Evolutionary conservation across 176 grass and related monocot species (phyloP).

Genomic region (Juncus effusus): DNA sequence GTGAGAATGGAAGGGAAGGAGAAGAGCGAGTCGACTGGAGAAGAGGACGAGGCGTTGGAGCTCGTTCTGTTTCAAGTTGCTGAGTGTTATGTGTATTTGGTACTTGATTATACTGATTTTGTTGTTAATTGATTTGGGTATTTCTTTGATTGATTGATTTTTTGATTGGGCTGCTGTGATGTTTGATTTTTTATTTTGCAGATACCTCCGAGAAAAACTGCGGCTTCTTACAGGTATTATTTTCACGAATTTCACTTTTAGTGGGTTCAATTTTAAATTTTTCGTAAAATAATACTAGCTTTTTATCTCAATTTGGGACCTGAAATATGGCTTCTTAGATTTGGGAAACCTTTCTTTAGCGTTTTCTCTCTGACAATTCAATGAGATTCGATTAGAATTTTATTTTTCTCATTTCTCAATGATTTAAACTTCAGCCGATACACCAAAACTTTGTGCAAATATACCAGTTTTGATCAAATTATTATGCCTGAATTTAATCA

Average conservation of each 20-base stretch:
- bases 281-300: too few species aligned
- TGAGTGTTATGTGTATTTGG: conserved; percentile 99
- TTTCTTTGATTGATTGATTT: conserved; percentile 9
- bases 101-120: conserved; percentile 13
- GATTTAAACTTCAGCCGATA: too few species aligned
- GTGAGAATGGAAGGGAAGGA: conserved; percentile 37
- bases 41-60: conserved; percentile 59
- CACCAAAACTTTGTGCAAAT: too few species aligned
- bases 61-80: conserved; percentile 81
- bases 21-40: conserved; percentile 19
- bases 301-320: too few species aligned
- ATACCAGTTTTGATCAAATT: too few species aligned
- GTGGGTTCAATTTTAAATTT: neutral
- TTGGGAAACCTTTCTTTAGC: too few species aligned
- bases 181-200: conserved; percentile 29
- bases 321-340: too few species aligned
- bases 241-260: neutral
- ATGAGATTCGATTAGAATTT: too few species aligned
- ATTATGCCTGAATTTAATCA: neutral
- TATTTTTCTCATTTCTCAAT: too few species aligned
- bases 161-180: conserved; percentile 18
- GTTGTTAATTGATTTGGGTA: neutral
- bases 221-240: conserved; percentile 81
- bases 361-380: neutral
- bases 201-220: conserved; percentile 95